Percentiles rank a stretch among this genome's conserved stretches.
Evolutionary conservation across 257 asterid genomes (phyloP).

Genomic region (Mitragyna speciosa): DNA sequence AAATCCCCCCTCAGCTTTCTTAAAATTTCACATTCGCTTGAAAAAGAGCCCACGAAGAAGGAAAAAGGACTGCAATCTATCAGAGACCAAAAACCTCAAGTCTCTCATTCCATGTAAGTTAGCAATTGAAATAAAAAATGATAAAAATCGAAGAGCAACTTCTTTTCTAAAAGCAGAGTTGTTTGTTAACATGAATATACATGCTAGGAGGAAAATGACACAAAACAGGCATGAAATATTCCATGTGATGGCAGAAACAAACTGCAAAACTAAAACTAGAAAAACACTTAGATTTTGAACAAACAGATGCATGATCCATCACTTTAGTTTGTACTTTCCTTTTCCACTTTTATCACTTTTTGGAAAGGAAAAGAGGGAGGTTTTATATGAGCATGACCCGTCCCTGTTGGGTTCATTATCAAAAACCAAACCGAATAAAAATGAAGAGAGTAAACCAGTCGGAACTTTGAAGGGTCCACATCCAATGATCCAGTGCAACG

Average conservation of each 20-base stretch:
- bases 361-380: constrained; percentile 6
- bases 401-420: constrained; percentile 17
- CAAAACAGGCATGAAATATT: no score
- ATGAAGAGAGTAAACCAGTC: constrained; percentile 12
- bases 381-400: constrained; percentile 19
- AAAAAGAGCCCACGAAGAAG: constrained; percentile 17
- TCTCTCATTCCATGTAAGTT: neutral
- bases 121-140: neutral
- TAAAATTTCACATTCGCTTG: neutral
- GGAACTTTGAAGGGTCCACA: constrained; percentile 23
- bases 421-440: constrained; percentile 15
- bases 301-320: no score
- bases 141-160: neutral
- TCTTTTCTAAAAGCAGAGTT: no score
- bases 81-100: neutral
- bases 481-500: constrained; percentile 1
- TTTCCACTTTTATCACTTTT: neutral
- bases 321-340: neutral
- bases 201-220: no score
- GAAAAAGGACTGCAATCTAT: neutral
- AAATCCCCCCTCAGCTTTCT: neutral
- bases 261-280: no score
- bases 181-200: no score
- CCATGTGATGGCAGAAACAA: no score
- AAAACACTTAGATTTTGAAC: no score